Base-by-base conservation (phyloP, 2,329 filamentous ascomycete species). In the Aspergillus eucalypticola region DNA sequence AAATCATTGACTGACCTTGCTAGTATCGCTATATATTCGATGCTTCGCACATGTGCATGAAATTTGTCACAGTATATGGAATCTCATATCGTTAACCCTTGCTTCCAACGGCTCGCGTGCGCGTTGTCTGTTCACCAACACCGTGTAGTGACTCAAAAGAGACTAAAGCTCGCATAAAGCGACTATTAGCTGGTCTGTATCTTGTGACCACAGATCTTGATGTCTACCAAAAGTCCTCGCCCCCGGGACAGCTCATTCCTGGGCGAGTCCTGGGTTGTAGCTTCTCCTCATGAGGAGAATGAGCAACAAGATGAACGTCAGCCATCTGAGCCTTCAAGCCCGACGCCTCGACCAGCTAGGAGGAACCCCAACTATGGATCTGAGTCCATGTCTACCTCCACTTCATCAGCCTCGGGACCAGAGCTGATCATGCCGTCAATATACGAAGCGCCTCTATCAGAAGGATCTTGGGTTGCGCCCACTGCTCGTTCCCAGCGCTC, bases 351-450 rank as follows among this genome's bases (percentile, higher is more conserved):
- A 38, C 35, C 58, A 19, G 58, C 39, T 42, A 46, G 56, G 49
- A 60, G 29, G 50, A 53, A 58, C 32, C 52, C 62, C 46, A 61
- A 57, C 41, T 58, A 67, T 52, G 59, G 59, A 27, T 61, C 65
- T 6, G 62, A 69, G 27, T 73, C 73, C 8, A 65, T 67, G 29
- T 56, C 61, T 8, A 63, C 65, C 25, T 66, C 66, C 44, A 64
- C 67, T 38, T 74, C 72, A 10, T 72, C 70, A 5, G 61, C 69
- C 48, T 69, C 73, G 11, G 75, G 75, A 4, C 75, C 75, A 1
- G 74, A 77, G 57, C 70, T 77, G 6, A 73, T 77, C 21, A 77
- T 77, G 75, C 75, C 75, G 3, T 76, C 75, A 4, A 76, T 77
- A 49, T 72, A 70, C 62, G 73, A 76, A 52, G 66, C 68, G 3